A percentile compares a stretch with the other conserved stretches of the same genome.
Conservation (phyloP, 140 eudicot genomes). For the Senecio squalidus region DNA sequence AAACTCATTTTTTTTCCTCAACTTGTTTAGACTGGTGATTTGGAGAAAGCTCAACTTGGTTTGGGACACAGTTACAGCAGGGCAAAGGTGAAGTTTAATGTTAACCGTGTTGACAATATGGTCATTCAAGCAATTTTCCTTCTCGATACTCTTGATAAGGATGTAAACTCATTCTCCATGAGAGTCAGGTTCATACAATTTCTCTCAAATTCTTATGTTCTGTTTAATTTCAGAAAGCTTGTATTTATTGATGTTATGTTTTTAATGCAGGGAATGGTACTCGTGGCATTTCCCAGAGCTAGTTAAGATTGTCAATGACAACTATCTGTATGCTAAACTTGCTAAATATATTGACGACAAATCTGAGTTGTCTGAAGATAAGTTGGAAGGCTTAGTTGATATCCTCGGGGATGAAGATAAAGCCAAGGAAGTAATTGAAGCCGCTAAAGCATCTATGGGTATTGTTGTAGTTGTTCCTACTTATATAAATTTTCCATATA, state of each 20-base stretch:
- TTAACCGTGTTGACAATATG: conserved; percentile 95
- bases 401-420: conserved; percentile 90
- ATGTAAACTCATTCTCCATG: conserved; percentile 86
- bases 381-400: conserved; percentile 56
- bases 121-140: conserved; percentile 94
- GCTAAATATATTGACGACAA: conserved; percentile 75
- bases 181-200: conserved; percentile 69
- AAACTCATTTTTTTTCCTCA: neutral
- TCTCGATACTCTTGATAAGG: conserved; percentile 96
- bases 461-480: neutral
- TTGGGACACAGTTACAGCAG: conserved; percentile 93
- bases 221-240: neutral
- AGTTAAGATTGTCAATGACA: conserved; percentile 88
- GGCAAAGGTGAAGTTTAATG: conserved; percentile 97
- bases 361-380: conserved; percentile 68
- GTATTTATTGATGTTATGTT: neutral
- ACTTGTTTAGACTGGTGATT: conserved; percentile 66
- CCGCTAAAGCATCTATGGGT: conserved; percentile 99
- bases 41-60: conserved; percentile 99
- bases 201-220: neutral
- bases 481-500: neutral
- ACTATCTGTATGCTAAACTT: conserved; percentile 86
- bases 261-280: conserved; percentile 85
- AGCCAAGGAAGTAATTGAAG: conserved; percentile 95
- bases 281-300: conserved; percentile 97